Base-by-base conservation (phyloP, 139 green algal genomes). In the Limnomonas spitsbergensis region DNA sequence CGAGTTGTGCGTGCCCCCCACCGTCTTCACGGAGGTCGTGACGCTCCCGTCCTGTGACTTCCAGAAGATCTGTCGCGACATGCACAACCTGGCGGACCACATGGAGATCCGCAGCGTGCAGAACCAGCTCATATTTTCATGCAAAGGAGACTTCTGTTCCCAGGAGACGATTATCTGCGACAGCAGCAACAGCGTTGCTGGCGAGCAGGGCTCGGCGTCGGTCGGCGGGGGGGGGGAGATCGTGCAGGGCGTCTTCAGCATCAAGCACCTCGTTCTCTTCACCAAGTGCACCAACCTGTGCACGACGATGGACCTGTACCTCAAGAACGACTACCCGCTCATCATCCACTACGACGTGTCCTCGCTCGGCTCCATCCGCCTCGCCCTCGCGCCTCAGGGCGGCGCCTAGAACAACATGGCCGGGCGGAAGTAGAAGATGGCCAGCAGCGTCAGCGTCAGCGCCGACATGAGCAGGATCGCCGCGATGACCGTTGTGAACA, bases 11-110 rank as follows among this genome's bases (percentile, higher is more conserved):
- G 39, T 78, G 3, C 26, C 69, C 32, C 71, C 70, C 1, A 34
- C 29, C 2, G 26, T 52, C 1, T 83, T 83, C 71, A 42, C 70
- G 0, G 39, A 32, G 1, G 56, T 72, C 1, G 61, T 83, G 1
- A 76, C 71, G 42, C 38, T 83, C 6, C 56, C 56, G 4, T 70
- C 53, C 1, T 27, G 26, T 29, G 78, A 82, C 38, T 77, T 82
- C 29, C 78, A 82, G 38, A 82, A 83, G 71, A 79, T 83, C 4
- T 83, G 56, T 38, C 42, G 78, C 3, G 78, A 83, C 70, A 75
- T 83, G 54, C 66, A 75, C 70, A 73, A 79, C 52, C 14, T 83
- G 2, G 53, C 78, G 1, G 78, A 83, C 37, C 35, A 66, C 4
- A 67, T 83, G 4, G 78, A 82, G 54, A 82, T 82, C 53, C n/a